Conservation (phyloP, 2,329 filamentous ascomycete species). For the Cadophora sp. region DNA sequence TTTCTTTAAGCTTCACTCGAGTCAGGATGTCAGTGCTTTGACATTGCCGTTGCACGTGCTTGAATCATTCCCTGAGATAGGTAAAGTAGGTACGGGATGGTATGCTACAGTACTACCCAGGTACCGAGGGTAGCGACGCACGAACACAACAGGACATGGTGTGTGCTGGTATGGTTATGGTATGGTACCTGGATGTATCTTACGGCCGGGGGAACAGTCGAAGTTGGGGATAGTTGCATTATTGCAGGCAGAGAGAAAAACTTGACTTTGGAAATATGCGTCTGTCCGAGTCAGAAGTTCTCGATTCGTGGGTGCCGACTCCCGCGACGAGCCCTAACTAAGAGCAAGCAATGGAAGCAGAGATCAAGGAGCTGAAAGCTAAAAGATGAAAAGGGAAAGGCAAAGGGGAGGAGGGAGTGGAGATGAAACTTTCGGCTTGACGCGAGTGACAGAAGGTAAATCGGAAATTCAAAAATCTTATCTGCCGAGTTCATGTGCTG, state of each 20-base stretch:
- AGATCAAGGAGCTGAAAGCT: no score
- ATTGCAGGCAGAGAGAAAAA: no score
- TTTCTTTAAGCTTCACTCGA: neutral
- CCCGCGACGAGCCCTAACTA: neutral
- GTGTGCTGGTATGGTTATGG: no score
- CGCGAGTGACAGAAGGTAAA: neutral
- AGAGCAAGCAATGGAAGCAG: no score
- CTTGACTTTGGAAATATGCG: no score
- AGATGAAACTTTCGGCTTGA: neutral
- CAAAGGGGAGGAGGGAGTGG: neutral
- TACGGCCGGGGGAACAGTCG: slow-evolving; percentile 7
- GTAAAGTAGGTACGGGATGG: no score
- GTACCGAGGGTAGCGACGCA: no score
- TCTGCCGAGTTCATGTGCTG: slow-evolving; percentile 1
- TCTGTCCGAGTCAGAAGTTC: no score
- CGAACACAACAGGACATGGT: no score
- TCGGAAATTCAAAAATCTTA: neutral
- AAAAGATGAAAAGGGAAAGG: neutral
- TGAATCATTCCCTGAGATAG: neutral
- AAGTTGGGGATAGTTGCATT: neutral
- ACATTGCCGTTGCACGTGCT: neutral
- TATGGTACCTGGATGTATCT: neutral
- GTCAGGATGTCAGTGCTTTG: neutral
- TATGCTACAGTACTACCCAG: no score
- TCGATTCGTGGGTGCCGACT: neutral